A percentile compares a stretch with the other conserved stretches of the same genome.
phyloP scores from a whole-genome alignment of 2,329 filamentous ascomycete species.

The Xylaria arbuscula region DNA sequence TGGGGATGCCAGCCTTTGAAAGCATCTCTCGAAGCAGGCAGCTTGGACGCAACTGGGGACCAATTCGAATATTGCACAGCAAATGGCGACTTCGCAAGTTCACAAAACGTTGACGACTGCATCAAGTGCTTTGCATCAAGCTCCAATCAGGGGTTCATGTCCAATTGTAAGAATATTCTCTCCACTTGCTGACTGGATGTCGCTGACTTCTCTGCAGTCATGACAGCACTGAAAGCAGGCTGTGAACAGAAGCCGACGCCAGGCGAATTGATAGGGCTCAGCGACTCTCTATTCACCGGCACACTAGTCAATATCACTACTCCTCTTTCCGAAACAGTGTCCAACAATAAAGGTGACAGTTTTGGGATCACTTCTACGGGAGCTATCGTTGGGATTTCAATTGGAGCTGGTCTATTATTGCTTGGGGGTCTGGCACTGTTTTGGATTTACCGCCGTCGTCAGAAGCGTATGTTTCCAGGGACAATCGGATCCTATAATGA shows the following conservation, averaged over 20 bases:
- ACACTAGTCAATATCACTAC: conserved; percentile 55
- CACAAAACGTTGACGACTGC: conserved; percentile 52
- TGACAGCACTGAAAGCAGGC: conserved; percentile 60
- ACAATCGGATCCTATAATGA: conserved; percentile 44
- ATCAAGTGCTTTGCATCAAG: conserved; percentile 58
- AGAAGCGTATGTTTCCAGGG: conserved; percentile 51
- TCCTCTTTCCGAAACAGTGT: conserved; percentile 41
- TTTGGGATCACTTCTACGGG: conserved; percentile 56
- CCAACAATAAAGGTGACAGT: conserved; percentile 41
- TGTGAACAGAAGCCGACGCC: conserved; percentile 58
- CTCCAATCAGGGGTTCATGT: conserved; percentile 55
- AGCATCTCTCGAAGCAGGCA: conserved; percentile 51
- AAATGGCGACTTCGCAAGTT: conserved; percentile 50
- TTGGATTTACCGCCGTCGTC: conserved; percentile 59
- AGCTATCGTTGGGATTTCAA: conserved; percentile 65
- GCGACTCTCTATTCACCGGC: conserved; percentile 56
- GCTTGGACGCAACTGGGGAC: conserved; percentile 43
- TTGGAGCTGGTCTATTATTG: conserved; percentile 59
- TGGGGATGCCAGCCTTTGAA: conserved; percentile 57
- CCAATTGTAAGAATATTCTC: conserved; percentile 58
- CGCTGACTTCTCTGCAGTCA: conserved; percentile 52
- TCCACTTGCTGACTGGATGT: conserved; percentile 20
- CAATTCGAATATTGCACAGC: conserved; percentile 58
- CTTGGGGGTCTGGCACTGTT: conserved; percentile 58
- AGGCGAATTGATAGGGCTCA: conserved; percentile 55